Percentiles rank a stretch among this genome's conserved stretches.
Evolutionary conservation across 306 rosid genomes (phyloP).

Genomic region (Senna tora): DNA sequence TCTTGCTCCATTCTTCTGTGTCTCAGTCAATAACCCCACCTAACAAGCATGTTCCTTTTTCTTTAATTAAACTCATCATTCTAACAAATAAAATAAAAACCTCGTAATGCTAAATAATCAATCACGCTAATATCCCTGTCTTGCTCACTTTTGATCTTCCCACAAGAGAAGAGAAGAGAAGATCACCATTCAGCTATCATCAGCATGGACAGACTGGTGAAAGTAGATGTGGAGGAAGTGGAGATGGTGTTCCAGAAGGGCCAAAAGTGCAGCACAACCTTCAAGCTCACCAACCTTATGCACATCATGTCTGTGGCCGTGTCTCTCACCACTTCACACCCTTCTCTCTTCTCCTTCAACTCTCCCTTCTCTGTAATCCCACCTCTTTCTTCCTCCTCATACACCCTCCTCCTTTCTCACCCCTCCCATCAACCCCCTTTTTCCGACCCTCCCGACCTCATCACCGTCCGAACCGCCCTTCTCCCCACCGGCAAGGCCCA

Average conservation of each 20-base stretch:
- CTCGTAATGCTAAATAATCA: neutral
- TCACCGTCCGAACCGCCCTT: constrained; percentile 71
- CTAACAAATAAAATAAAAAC: constrained; percentile 17
- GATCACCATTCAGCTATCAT: neutral
- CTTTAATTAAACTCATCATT: constrained; percentile 9
- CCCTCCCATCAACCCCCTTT: constrained; percentile 57
- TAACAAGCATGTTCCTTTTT: constrained; percentile 25
- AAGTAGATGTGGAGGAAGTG: constrained; percentile 71
- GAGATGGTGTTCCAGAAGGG: constrained; percentile 56
- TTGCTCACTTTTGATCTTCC: neutral
- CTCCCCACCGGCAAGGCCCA: constrained; percentile 80
- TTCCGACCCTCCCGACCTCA: constrained; percentile 50
- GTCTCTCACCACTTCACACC: constrained; percentile 69
- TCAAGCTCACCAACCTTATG: constrained; percentile 79
- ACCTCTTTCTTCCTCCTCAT: constrained; percentile 70
- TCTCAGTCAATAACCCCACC: constrained; percentile 8
- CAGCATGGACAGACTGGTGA: constrained; percentile 87
- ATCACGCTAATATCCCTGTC: neutral
- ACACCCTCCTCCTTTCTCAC: constrained; percentile 49
- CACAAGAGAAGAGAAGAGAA: neutral
- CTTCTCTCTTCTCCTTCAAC: constrained; percentile 56
- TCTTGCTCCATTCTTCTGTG: constrained; percentile 14
- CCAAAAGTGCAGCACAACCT: constrained; percentile 63
- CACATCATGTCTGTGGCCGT: constrained; percentile 98
- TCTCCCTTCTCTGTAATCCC: constrained; percentile 63